A percentile compares a stretch with the other conserved stretches of the same genome.
Evolutionary conservation across 148 eudicot species (phyloP).

Genomic region (Beta vulgaris): DNA sequence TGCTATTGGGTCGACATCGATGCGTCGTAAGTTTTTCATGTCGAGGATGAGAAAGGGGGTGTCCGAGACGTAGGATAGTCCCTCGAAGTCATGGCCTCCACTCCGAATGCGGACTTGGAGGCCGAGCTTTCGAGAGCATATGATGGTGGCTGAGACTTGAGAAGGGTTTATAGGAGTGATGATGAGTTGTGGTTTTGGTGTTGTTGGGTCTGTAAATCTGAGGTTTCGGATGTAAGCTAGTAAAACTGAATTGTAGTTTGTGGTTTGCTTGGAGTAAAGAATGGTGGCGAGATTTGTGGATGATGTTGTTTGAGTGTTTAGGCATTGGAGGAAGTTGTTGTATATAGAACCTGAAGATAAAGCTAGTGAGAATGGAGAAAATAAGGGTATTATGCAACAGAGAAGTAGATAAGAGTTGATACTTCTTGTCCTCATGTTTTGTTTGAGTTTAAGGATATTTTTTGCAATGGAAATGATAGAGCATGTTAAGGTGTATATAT

Average conservation of each 20-base stretch:
- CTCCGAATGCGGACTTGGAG: constrained; percentile 25
- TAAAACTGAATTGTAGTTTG: not conserved
- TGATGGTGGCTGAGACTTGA: constrained; percentile 11
- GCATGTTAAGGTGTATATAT: no score
- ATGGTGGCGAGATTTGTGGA: constrained; percentile 8
- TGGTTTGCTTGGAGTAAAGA: constrained; percentile 14
- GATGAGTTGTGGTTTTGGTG: constrained; percentile 6
- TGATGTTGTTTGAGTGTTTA: constrained; percentile 4
- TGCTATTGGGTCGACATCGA: constrained; percentile 5
- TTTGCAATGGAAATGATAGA: no score
- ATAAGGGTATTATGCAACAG: not conserved
- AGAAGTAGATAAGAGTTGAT: not conserved
- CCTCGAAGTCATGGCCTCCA: constrained; percentile 31
- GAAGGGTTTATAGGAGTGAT: not conserved
- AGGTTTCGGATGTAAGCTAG: not conserved
- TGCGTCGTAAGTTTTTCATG: constrained; percentile 10
- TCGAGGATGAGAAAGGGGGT: constrained; percentile 22
- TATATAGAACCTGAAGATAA: not conserved
- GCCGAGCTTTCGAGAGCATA: constrained; percentile 16
- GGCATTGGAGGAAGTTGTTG: constrained; percentile 20
- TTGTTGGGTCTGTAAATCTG: not conserved
- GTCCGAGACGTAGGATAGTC: constrained; percentile 15
- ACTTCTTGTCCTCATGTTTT: not conserved
- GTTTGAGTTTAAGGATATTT: no score
- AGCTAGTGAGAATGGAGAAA: not conserved